These are phyloP conservation scores for Pseudonitzschia multistriata DNA, from an alignment of 108 stramenopile genomes.

Conservation along the genomic window DNA sequence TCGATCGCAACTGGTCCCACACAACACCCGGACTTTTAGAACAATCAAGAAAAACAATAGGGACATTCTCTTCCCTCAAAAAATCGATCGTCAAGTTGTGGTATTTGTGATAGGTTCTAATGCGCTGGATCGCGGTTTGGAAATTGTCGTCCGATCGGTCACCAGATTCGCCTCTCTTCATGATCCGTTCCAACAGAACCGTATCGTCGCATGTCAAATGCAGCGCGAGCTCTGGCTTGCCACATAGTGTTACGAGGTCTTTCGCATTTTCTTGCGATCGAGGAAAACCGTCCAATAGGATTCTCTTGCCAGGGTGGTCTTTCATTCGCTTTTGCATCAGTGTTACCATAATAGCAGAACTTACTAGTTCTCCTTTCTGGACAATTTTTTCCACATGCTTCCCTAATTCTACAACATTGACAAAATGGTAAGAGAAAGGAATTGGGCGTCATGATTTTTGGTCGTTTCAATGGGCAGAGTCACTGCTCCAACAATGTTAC, in stretches of 20 bases:
- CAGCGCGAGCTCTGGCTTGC: conserved; percentile 62
- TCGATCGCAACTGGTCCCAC: conserved; percentile 66
- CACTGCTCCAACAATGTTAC: background rate
- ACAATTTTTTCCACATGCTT: conserved; percentile 78
- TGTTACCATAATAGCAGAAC: conserved; percentile 67
- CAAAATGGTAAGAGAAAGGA: background rate
- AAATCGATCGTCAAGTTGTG: conserved; percentile 64
- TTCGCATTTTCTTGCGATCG: conserved; percentile 64
- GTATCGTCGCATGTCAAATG: conserved; percentile 73
- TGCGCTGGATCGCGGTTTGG: conserved; percentile 58
- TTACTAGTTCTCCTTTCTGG: conserved; percentile 75
- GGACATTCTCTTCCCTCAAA: conserved; percentile 57
- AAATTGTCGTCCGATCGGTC: conserved; percentile 68
- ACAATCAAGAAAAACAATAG: conserved; percentile 68
- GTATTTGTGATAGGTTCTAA: conserved; percentile 70
- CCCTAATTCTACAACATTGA: conserved; percentile 46
- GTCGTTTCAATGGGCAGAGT: too few species aligned
- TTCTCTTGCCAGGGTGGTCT: conserved; percentile 64
- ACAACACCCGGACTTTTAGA: conserved; percentile 56
- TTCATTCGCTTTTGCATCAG: conserved; percentile 79
- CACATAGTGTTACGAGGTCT: conserved; percentile 58
- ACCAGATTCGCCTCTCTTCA: conserved; percentile 36
- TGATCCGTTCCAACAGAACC: conserved; percentile 63
- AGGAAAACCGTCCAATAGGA: conserved; percentile 85
- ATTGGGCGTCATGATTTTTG: background rate